Percentiles rank a stretch among this genome's conserved stretches.
phyloP scores from a whole-genome alignment of 2,329 filamentous ascomycete species.

The Clarireedia hainanense region DNA sequence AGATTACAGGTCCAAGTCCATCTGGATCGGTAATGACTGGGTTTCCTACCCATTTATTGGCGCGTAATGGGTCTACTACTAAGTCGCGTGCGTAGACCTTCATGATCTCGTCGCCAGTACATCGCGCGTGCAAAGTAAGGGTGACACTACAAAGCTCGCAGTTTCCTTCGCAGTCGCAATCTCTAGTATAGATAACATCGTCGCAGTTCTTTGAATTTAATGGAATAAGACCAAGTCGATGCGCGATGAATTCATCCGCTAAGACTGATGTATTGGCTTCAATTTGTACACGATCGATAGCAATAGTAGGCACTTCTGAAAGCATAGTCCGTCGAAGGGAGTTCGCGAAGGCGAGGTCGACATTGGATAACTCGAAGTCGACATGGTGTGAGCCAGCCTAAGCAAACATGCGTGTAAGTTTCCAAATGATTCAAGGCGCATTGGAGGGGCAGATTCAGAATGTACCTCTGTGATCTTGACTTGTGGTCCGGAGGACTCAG shows the following conservation, averaged over 20 bases:
- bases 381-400: slow-evolving; percentile 75
- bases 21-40: slow-evolving; percentile 81
- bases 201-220: slow-evolving; percentile 79
- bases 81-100: slow-evolving; percentile 90
- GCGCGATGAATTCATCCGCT: slow-evolving; percentile 90
- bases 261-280: slow-evolving; percentile 92
- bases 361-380: slow-evolving; percentile 84
- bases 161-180: slow-evolving; percentile 94
- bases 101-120: slow-evolving; percentile 80
- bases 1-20: slow-evolving; percentile 74
- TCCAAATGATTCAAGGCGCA: neutral
- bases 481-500: slow-evolving; percentile 36
- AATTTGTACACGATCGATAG: slow-evolving; percentile 91
- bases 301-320: slow-evolving; percentile 88
- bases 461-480: slow-evolving; percentile 40
- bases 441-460: neutral
- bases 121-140: slow-evolving; percentile 77
- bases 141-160: slow-evolving; percentile 88
- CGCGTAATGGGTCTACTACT: slow-evolving; percentile 59
- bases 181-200: slow-evolving; percentile 76
- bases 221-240: slow-evolving; percentile 84
- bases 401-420: slow-evolving; percentile 18
- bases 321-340: slow-evolving; percentile 84
- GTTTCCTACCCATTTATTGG: slow-evolving; percentile 67
- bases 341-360: slow-evolving; percentile 89